Base-by-base conservation (phyloP, 306 rosid genomes). In the Malus fusca region DNA sequence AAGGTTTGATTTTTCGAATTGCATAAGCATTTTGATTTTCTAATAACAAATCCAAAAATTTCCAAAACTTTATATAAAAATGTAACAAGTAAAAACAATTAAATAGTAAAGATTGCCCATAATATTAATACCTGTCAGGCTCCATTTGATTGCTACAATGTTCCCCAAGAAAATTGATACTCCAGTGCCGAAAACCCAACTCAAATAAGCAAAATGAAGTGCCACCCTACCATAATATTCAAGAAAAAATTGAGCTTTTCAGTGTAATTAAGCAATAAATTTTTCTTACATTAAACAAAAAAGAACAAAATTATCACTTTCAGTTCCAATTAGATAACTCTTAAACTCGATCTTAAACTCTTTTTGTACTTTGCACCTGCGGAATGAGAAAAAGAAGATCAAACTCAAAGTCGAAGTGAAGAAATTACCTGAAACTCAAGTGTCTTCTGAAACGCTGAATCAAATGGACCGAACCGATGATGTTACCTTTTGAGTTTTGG, bases 81-180 rank as follows among this genome's bases (percentile, higher is more conserved):
- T 14, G 28, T 68, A 51, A 58, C 12, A 53, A 68, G 15, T 12
- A 31, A 37, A 22, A 48, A 62, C 19, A 33, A 35, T 35, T n/a
- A 71, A 31, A 73, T 62, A 42, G n/a, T 44, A 25, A 19, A 48
- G 72, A 56, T 26, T 26, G 19, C 66, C 65, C 33, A 19, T 4
- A 60, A 40, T 77, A 82, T 18, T 4, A 52, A 40, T 77, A 82
- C 88, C 88, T 82, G 81, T 82, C 84, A 19, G 76, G 62, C 69
- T 85, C 88, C 88, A 85, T 82, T 70, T 80, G 70, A 81, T 53
- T 40, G 26, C 42, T 66, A 37, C 63, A 15, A 14, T n/a, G 17
- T 51, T 64, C 63, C 52, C 3, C 18, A 52, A 75, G 62, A 14
- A 65, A 35, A 53, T 3, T 25, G 44, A 51, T 30, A 4, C 12